A percentile compares a stretch with the other conserved stretches of the same genome.
Evolutionary conservation across 805 yeast species (phyloP).

Genomic region (Barnettozyma sucrosica): DNA sequence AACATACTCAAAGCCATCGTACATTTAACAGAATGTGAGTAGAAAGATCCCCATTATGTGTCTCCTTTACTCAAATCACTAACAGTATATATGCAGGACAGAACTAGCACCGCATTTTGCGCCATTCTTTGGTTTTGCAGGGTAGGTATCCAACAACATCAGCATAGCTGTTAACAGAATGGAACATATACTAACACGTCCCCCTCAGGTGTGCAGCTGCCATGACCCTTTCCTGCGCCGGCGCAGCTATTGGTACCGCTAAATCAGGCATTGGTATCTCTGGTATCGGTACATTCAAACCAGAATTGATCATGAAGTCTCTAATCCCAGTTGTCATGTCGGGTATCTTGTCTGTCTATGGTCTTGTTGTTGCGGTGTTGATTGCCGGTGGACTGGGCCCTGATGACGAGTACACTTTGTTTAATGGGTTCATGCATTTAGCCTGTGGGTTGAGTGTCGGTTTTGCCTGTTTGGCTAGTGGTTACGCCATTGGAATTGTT

Average conservation of each 20-base stretch:
- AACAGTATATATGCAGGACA: slow-evolving; percentile 26
- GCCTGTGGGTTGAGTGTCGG: slow-evolving; percentile 96
- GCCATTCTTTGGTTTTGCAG: slow-evolving; percentile 96
- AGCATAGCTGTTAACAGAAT: not conserved
- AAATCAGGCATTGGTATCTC: slow-evolving; percentile 97
- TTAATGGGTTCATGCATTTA: slow-evolving; percentile 96
- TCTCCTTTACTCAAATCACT: not conserved
- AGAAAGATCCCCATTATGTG: not conserved
- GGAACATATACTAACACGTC: not conserved
- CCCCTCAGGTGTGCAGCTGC: slow-evolving; percentile 69
- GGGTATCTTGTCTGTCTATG: slow-evolving; percentile 96
- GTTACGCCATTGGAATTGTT: slow-evolving; percentile 92
- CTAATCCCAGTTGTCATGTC: slow-evolving; percentile 97
- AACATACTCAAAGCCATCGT: not conserved
- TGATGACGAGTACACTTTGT: slow-evolving; percentile 70
- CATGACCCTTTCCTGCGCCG: slow-evolving; percentile 87
- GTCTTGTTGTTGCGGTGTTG: slow-evolving; percentile 91
- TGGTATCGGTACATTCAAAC: slow-evolving; percentile 96
- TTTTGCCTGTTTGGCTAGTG: slow-evolving; percentile 92
- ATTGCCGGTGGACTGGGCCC: slow-evolving; percentile 91
- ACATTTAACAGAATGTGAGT: not conserved
- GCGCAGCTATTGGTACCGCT: slow-evolving; percentile 98
- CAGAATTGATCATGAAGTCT: slow-evolving; percentile 93
- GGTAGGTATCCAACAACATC: slow-evolving; percentile 32
- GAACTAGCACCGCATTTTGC: slow-evolving; percentile 89